phyloP scores from a whole-genome alignment of 345 rosid species.

The Melastoma malabathricum region DNA sequence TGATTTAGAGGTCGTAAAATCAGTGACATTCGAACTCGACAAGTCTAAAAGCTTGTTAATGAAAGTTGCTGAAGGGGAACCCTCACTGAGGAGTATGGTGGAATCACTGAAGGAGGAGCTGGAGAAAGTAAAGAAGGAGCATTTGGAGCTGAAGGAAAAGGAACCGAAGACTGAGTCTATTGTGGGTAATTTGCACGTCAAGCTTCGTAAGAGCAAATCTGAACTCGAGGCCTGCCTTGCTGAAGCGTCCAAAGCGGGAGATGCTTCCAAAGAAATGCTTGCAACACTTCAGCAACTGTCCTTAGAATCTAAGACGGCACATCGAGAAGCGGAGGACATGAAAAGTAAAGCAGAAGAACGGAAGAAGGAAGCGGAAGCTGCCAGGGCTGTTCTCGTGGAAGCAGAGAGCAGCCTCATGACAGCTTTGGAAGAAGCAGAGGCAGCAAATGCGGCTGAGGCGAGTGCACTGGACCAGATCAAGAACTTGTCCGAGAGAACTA shows the following conservation, averaged over 20 bases:
- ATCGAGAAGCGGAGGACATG: conserved; percentile 64
- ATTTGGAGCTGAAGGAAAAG: conserved; percentile 52
- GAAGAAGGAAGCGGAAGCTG: conserved; percentile 56
- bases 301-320: conserved; percentile 58
- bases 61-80: conserved; percentile 70
- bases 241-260: conserved; percentile 54
- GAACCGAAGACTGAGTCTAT: conserved; percentile 74
- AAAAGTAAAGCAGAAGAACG: conserved; percentile 53
- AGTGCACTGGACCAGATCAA: conserved; percentile 63
- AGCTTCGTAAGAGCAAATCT: conserved; percentile 57
- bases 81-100: conserved; percentile 39
- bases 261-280: conserved; percentile 69
- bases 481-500: conserved; percentile 51
- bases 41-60: conserved; percentile 70
- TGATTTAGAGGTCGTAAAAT: conserved; percentile 57
- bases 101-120: conserved; percentile 63
- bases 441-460: conserved; percentile 60
- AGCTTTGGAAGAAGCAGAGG: conserved; percentile 82
- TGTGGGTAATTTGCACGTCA: conserved; percentile 71
- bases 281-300: conserved; percentile 60
- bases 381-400: conserved; percentile 47
- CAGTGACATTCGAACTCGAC: conserved; percentile 58
- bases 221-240: conserved; percentile 60
- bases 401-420: conserved; percentile 51
- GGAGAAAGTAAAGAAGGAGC: conserved; percentile 64